Base-by-base conservation (phyloP, 257 asterid species). In the Solanum medicagineum region DNA sequence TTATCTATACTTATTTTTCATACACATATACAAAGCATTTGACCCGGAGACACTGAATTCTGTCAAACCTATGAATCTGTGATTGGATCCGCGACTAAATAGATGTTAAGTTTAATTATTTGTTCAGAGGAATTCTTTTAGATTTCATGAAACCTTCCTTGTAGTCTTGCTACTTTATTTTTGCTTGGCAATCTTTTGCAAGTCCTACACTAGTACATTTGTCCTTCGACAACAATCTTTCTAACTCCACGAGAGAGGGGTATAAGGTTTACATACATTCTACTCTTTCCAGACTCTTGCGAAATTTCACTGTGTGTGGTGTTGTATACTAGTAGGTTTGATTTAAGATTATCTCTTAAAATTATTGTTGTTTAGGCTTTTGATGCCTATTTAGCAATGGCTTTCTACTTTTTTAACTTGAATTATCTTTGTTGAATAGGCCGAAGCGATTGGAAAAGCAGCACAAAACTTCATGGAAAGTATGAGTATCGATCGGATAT, bases 391-490 rank as follows among this genome's bases (percentile, higher is more conserved):
- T 49, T 13, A 7, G 22, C 60, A 13, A 75, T 75, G n/a, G 14
- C 5, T 47, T 47, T 73, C n/a, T 11, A 12, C 7, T 73, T n/a
- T 16, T 73, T 45, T 53, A 6, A 22, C 44, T 8, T 49, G 63
- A 24, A 49, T 8, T 29, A 32, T 20, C 14, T 59, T 49, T 16
- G 49, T 11, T 71, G 49, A 11, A 51, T 89, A 92, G 93, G 97
- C 97, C 6, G 93, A 90, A 86, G 88, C 89, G 9, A 89, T 94
- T 4, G 97, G 97, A 47, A 89, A 68, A 85, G 93, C 90, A 86
- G 95, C 92, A 36, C 98, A 94, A 63, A 89, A 90, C 32, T 91
- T 86, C 70, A 92, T 94, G 93, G 96, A 47, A 80, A 87, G 87
- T 63, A 69, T 94, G 87, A 91, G 87, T n/a, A 94, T 92, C 89